A percentile compares a stretch with the other conserved stretches of the same genome.
phyloP scores from a whole-genome alignment of 192 early-diverging fungal species.

The Podila verticillata region DNA sequence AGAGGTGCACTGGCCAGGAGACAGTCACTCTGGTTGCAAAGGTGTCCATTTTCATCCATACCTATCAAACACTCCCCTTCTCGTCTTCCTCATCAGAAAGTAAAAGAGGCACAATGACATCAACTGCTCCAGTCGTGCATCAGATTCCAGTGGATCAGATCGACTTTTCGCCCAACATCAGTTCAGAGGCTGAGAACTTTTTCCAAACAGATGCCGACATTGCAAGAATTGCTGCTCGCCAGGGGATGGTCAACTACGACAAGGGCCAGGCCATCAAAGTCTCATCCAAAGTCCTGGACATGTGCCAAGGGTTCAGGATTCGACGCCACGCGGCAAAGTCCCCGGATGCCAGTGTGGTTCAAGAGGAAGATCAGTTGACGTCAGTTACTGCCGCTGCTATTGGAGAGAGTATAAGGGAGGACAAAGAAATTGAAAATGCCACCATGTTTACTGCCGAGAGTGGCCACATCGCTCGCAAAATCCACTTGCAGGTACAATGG shows the following conservation, averaged over 20 bases:
- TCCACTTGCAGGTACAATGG: constrained; percentile 69
- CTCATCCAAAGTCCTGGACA: constrained; percentile 71
- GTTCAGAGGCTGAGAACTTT: constrained; percentile 68
- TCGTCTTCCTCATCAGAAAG: neutral
- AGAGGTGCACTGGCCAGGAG: too few relatives aligned
- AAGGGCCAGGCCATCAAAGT: constrained; percentile 67
- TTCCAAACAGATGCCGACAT: constrained; percentile 82
- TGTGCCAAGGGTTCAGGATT: constrained; percentile 35
- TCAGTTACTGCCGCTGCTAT: neutral
- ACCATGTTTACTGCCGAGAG: constrained; percentile 76
- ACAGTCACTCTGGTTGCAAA: too few relatives aligned
- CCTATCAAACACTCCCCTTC: neutral
- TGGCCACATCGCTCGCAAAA: constrained; percentile 71
- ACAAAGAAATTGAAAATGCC: constrained; percentile 14
- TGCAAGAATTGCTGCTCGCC: constrained; percentile 56
- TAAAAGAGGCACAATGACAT: neutral
- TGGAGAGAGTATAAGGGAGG: constrained; percentile 10
- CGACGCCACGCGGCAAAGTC: neutral
- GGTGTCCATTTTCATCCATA: neutral
- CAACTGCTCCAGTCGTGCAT: constrained; percentile 1
- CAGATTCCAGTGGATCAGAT: constrained; percentile 46
- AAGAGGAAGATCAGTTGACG: neutral
- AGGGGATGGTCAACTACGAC: constrained; percentile 66
- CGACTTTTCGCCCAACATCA: constrained; percentile 64
- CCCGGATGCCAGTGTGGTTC: neutral